Conservation (phyloP, 75 land plant genomes). For the Pseudotsuga menziesii region DNA sequence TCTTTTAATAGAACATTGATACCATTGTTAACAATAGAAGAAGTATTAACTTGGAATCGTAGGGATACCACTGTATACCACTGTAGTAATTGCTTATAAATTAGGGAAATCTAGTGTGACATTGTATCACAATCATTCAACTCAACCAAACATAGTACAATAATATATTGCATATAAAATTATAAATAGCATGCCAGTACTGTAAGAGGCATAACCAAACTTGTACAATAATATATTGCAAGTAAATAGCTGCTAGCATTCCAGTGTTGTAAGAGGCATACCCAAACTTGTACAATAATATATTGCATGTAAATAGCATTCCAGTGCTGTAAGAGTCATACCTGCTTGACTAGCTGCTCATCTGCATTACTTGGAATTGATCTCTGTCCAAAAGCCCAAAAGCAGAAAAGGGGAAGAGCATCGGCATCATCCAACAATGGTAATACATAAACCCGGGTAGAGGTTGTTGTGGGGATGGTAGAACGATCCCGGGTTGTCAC, state of each 20-base stretch:
- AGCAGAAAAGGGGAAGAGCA: neutral
- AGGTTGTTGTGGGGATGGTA: neutral
- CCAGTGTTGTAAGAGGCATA: neutral
- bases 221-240: conserved; percentile 3
- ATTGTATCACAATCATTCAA: neutral
- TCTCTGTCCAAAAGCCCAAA: neutral
- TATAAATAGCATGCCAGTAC: too few relatives aligned
- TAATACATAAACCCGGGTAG: neutral
- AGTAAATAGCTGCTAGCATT: too few relatives aligned
- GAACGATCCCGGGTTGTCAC: neutral
- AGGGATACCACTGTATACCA: too few relatives aligned
- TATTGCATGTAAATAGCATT: too few relatives aligned
- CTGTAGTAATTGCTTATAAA: too few relatives aligned
- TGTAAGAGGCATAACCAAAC: conserved; percentile 4
- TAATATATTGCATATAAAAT: too few relatives aligned
- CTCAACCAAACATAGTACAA: neutral
- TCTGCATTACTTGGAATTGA: neutral
- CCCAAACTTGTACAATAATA: conserved; percentile 24
- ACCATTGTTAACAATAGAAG: neutral
- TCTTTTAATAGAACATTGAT: neutral
- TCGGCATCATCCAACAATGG: neutral
- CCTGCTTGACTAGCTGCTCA: too few relatives aligned
- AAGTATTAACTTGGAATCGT: too few relatives aligned
- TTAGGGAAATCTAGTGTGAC: neutral
- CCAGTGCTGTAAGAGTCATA: neutral